Evolutionary conservation across 257 asterid species (phyloP), one percentile per base, ranked within the genome.

Genomic region (Euphrasia confusa): DNA sequence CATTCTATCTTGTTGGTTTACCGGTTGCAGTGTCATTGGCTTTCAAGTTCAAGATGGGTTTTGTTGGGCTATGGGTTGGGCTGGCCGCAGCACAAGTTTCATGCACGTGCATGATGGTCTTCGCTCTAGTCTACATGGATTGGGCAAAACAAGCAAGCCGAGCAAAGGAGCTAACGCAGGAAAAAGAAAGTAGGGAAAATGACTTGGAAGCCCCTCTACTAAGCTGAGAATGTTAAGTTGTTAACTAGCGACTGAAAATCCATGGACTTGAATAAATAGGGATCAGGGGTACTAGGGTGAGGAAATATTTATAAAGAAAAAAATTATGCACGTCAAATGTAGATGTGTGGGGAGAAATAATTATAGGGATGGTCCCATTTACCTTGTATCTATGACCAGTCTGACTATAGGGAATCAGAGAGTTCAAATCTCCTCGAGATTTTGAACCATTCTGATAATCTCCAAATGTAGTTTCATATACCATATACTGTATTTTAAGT

Each of bases 31-130:
- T 66, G 42, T 17, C 73, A 39, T 56, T 77, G 65, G 75, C 75
- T 53, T 82, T 79, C 75, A 61, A 54, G 65, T 69, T 68, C 18
- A 56, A 71, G 50, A 71, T 79, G 76, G 83, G 82, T 7, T 82
- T 82, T 67, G 35, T 60, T 35, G 89, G 89, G 32, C 69, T 79
- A 54, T 82, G 85, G 83, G 52, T 74, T 17, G 89, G 85, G 75
- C 80, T 82, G 42, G 85, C 74, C 14, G 81, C 85, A 54, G 88
- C 89, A 64, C 79, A 79, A 69, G 63, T 75, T 52, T 77, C 81
- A 13, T 82, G 85, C 55, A 56, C 68, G 33, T 72, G 79, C 71
- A 77, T 82, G 80, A 79, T 79, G 89, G 73, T 72, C n/a, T 68
- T 71, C 48, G 56, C 72, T 68, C 78, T 82, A 28, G 15, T 70